These are phyloP conservation scores for Meira nashicola DNA, from an alignment of 1,284 basidiomycete genomes.

Conservation along the genomic window DNA sequence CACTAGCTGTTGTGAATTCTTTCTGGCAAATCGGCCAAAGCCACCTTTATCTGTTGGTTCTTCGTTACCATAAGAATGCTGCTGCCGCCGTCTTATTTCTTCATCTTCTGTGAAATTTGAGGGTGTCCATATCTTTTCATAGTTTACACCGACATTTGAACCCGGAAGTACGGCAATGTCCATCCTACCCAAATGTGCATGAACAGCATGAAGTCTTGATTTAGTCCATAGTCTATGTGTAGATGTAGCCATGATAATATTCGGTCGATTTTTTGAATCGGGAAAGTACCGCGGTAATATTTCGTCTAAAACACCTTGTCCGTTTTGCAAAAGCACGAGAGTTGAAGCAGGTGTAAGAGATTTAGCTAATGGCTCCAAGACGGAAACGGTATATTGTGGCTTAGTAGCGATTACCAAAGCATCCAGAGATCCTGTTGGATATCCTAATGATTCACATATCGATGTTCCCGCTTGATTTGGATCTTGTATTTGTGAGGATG, in stretches of 20 bases:
- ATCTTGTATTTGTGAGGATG: not conserved
- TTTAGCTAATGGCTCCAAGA: slow-evolving; percentile 63
- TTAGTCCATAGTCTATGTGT: slow-evolving; percentile 68
- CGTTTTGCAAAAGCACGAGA: slow-evolving; percentile 85
- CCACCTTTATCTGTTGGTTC: no score
- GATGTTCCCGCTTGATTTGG: not conserved
- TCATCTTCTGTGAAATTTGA: not conserved
- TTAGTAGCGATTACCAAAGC: slow-evolving; percentile 76
- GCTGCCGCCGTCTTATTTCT: not conserved
- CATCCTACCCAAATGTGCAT: slow-evolving; percentile 69
- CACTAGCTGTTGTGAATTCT: not conserved
- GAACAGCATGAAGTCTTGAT: slow-evolving; percentile 62
- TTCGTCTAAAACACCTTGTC: slow-evolving; percentile 79
- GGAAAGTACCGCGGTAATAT: slow-evolving; percentile 69
- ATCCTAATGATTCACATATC: not conserved
- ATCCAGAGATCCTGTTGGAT: slow-evolving; percentile 31
- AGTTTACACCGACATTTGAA: slow-evolving; percentile 37
- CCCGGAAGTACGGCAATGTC: slow-evolving; percentile 76
- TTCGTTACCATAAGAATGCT: no score
- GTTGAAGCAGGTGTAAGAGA: slow-evolving; percentile 69
- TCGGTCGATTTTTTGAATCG: slow-evolving; percentile 68
- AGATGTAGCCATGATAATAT: slow-evolving; percentile 78
- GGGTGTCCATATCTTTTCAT: slow-evolving; percentile 2
- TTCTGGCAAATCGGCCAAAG: not conserved
- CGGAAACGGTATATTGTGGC: slow-evolving; percentile 63